Conservation (phyloP, 306 rosid species). For the Trifolium dubium region DNA sequence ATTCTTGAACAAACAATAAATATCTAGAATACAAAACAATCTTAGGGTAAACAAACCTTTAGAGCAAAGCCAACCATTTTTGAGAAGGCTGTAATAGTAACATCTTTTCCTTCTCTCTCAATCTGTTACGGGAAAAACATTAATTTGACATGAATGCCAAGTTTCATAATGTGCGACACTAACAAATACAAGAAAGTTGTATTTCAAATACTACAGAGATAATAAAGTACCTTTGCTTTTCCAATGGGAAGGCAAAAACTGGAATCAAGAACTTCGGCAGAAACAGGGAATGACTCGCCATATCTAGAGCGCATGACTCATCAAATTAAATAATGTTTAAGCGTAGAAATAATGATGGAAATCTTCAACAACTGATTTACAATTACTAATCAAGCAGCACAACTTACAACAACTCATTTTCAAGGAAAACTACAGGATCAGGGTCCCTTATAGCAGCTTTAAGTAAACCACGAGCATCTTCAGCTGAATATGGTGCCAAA, state of each 20-base stretch:
- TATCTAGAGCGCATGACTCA: conserved; percentile 60
- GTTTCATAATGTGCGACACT: conserved; percentile 20
- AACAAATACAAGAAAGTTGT: conserved; percentile 31
- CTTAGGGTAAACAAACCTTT: conserved; percentile 65
- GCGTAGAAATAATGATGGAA: conserved; percentile 21
- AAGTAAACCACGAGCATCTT: conserved; percentile 96
- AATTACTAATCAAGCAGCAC: conserved; percentile 28
- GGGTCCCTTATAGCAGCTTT: conserved; percentile 99
- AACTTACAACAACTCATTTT: conserved; percentile 95
- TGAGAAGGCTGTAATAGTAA: conserved; percentile 93
- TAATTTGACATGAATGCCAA: conserved; percentile 13
- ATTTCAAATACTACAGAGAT: conserved; percentile 27
- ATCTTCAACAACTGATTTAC: conserved; percentile 30
- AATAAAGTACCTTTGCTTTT: conserved; percentile 86
- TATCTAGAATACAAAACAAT: conserved; percentile 28
- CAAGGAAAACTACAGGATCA: conserved; percentile 98
- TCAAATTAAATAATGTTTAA: conserved; percentile 39
- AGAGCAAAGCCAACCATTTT: conserved; percentile 97
- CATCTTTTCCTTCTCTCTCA: conserved; percentile 98
- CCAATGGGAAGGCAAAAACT: conserved; percentile 96
- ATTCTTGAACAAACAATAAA: conserved; percentile 31
- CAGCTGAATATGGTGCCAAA: conserved; percentile 89
- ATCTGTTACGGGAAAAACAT: conserved; percentile 56
- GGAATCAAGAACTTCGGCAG: conserved; percentile 98
- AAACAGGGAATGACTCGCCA: conserved; percentile 94